Percentiles rank a stretch among this genome's conserved stretches.
Conservation (phyloP, 2,329 filamentous ascomycete species). For the Grosmannia serpens region DNA sequence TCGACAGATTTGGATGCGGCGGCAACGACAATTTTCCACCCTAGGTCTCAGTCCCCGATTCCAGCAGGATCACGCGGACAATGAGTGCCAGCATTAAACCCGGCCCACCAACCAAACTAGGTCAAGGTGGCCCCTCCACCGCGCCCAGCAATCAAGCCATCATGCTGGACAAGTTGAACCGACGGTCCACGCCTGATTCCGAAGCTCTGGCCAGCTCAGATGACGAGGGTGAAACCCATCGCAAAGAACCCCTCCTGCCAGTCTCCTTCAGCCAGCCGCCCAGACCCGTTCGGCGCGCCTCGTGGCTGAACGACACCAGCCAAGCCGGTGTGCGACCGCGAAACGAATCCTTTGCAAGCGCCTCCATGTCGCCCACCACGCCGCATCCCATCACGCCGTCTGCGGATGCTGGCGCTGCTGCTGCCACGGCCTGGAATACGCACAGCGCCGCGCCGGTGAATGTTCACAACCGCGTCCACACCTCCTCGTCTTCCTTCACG, state of each 20-base stretch:
- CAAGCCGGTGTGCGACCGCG: conserved; percentile 52
- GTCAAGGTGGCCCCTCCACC: conserved; percentile 31
- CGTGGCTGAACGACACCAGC: conserved; percentile 76
- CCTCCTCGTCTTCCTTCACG: conserved; percentile 41
- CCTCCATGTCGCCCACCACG: conserved; percentile 64
- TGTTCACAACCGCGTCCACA: conserved; percentile 35
- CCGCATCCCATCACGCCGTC: conserved; percentile 76
- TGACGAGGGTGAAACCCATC: conserved; percentile 67
- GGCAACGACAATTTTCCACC: neutral
- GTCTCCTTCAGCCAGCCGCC: conserved; percentile 28
- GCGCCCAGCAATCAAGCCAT: conserved; percentile 50
- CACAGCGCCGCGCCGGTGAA: conserved; percentile 35
- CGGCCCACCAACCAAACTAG: conserved; percentile 38
- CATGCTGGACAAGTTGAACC: conserved; percentile 64
- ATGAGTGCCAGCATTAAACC: conserved; percentile 45
- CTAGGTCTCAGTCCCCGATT: conserved; percentile 1
- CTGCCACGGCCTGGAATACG: conserved; percentile 36
- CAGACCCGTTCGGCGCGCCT: conserved; percentile 59
- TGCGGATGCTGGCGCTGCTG: conserved; percentile 38
- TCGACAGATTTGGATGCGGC: conserved; percentile 7
- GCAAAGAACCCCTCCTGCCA: conserved; percentile 30
- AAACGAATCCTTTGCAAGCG: conserved; percentile 66
- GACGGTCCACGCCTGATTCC: conserved; percentile 84
- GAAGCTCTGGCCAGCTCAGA: conserved; percentile 90
- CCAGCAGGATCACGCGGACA: conserved; percentile 14